Evolutionary conservation across 2,329 filamentous ascomycete species (phyloP), one percentile per base, ranked within the genome.

Genomic region (Cytospora paraplurivora): DNA sequence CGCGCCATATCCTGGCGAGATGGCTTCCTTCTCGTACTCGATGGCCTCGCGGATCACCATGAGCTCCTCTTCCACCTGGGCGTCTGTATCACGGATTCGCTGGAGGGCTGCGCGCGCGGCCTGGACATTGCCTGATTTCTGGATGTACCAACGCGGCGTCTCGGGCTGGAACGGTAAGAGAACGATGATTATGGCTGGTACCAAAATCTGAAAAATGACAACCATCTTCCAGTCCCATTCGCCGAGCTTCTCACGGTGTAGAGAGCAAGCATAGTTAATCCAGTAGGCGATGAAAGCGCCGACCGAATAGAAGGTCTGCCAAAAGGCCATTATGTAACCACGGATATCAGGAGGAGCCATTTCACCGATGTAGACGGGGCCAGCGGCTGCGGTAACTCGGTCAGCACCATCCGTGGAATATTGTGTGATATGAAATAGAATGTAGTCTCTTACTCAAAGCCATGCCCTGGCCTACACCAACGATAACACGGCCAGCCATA

Each of bases 211-310:
- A 79, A 91, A 90, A 66, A 91, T 86, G 67, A 90, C 84, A 15
- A 91, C 86, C 78, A 90, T 84, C 69, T 83, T 85, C 88, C 88
- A 91, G 74, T 90, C 87, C 88, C 88, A 90, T 68, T 91, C 79
- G 47, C 88, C 88, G 6, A 90, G 81, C 50, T 69, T 76, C 50
- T 76, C 69, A 51, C 78, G 77, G 73, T 89, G 76, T 70, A 85
- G 79, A 41, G 81, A 80, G 72, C 85, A 85, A 17, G 82, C 87
- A 68, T 83, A 90, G 72, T 86, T 87, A 71, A 90, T 85, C 87
- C 78, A 80, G 76, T 85, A 87, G 57, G 85, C 86, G 68, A 89
- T 84, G 74, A 88, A 89, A 15, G 81, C 83, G 4, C 86, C 87
- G 33, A 88, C 87, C 1, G 78, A 84, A 75, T 88, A 89, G 76